Evolutionary conservation across 345 rosid genomes (phyloP), one percentile per base, ranked within the genome.

Genomic region (Lumnitzera littorea): DNA sequence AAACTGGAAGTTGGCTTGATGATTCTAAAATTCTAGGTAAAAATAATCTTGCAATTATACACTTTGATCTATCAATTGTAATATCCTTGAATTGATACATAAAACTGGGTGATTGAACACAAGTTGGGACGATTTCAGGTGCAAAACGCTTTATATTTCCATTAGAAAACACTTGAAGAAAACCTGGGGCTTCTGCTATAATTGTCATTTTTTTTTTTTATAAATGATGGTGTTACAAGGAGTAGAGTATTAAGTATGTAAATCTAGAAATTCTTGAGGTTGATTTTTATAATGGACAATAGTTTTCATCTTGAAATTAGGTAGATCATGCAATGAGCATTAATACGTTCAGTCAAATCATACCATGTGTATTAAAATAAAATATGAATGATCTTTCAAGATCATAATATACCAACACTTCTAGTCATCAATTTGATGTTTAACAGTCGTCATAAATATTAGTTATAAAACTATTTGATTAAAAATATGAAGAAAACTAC

Each of bases 101-200:
- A 36, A 36, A 4, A 24, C 27, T 56, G 15, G 57, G 50, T 15
- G 72, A 55, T 46, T 75, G 73, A 25, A 36, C 36, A n/a, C 80
- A 74, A 62, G 76, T 50, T 13, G 76, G 65, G 48, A 66, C 72
- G 36, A 50, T 53, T 58, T 71, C 80, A 0, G 78, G 85, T 8
- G 64, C 46, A 31, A 81, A 70, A 36, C 87, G 83, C 59, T 67
- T 71, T 15, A 78, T 82, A 1, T 75, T 70, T 15, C 87, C 85
- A 48, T 81, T 84, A 23, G 87, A 80, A 15, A 79, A 78, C 57
- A 83, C 84, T 60, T 78, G 89, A 27, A 86, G 63, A 60, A 50
- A 83, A 41, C 72, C 82, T 0, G 81, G 87, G 16, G 77, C 77
- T 76, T 83, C 85, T 46, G 70, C 82, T 11, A 74, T 54, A 3